Evolutionary conservation across 2,329 filamentous ascomycete species (phyloP).

Genomic region (Fusarium albidum): DNA sequence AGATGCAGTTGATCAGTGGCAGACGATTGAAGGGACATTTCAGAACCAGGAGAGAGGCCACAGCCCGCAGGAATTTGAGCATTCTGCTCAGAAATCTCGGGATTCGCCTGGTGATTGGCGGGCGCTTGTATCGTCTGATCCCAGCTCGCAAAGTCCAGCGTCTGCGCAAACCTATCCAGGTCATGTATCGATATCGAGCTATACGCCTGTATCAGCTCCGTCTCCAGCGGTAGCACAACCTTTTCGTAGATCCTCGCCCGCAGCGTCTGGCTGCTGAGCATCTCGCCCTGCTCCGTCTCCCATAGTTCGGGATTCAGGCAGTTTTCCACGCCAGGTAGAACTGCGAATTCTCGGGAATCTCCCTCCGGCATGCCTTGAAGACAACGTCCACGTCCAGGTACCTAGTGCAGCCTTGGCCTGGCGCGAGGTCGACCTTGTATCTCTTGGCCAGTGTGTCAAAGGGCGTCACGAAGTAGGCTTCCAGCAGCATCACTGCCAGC

Average conservation of each 20-base stretch:
- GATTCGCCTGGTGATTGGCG: constrained; percentile 1
- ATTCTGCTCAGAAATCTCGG: neutral
- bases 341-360: constrained; percentile 16
- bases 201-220: constrained; percentile 8
- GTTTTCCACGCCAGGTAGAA: constrained; percentile 11
- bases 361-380: constrained; percentile 7
- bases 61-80: too few species aligned
- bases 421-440: neutral
- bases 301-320: constrained; percentile 8
- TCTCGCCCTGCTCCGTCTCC: constrained; percentile 7
- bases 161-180: constrained; percentile 7
- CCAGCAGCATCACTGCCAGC: constrained; percentile 10
- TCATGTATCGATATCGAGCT: constrained; percentile 9
- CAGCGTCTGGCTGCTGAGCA: neutral
- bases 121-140: constrained; percentile 5
- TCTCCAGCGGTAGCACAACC: constrained; percentile 11
- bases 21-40: too few species aligned
- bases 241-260: constrained; percentile 10
- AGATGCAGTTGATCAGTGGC: too few species aligned
- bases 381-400: constrained; percentile 5
- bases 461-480: constrained; percentile 13
- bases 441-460: constrained; percentile 6
- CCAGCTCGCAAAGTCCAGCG: constrained; percentile 12
- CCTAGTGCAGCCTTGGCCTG: neutral
- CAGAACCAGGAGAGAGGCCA: too few species aligned